Evolutionary conservation across 768 basidiomycete species (phyloP), one percentile per base, ranked within the genome.

Genomic region (Boletus rubroflammeus): DNA sequence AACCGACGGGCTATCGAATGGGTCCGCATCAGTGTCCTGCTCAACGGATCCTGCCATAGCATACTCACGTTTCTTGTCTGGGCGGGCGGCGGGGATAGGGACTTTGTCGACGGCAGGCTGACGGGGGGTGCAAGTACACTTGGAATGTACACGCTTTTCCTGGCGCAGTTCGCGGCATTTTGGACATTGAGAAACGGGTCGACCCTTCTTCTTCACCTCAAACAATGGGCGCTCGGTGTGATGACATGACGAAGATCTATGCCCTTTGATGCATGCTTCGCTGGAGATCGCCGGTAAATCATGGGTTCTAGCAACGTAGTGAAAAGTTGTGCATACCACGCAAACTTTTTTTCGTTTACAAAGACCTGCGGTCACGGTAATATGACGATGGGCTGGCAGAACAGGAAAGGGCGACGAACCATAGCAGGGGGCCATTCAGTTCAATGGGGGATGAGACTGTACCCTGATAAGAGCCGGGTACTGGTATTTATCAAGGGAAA

Each of bases 251-350:
- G 92, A 93, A 13, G 93, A 94, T 50, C 94, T 85, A 65, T 97
- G 93, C 0, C 94, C 94, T 73, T 94, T 94, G 68, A 95, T 94
- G 71, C 94, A 97, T 13, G 91, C 87, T 75, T 88, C 89, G 71
- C 93, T 94, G 63, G 21, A 32, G 47, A 38, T 34, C 17, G 31
- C 21, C 47, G 35, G 58, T 62, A 25, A 69, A 58, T 47, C 54
- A 45, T 26, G 23, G 31, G 29, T 57, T 43, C 35, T 32, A 28
- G 21, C 13, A 15, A 29, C 23, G 40, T 38, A 32, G 26, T 38
- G 32, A 50, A 6, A 28, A 54, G 31, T 36, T 40, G n/a, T 46
- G 67, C 75, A 34, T 64, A 89, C 89, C 89, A 92, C 36, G 90
- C 89, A 69, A 76, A 81, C 68, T 81, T 81, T 77, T 85, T 83